Evolutionary conservation across 1,284 basidiomycete genomes (phyloP).

Genomic region (Inonotus hispidus): DNA sequence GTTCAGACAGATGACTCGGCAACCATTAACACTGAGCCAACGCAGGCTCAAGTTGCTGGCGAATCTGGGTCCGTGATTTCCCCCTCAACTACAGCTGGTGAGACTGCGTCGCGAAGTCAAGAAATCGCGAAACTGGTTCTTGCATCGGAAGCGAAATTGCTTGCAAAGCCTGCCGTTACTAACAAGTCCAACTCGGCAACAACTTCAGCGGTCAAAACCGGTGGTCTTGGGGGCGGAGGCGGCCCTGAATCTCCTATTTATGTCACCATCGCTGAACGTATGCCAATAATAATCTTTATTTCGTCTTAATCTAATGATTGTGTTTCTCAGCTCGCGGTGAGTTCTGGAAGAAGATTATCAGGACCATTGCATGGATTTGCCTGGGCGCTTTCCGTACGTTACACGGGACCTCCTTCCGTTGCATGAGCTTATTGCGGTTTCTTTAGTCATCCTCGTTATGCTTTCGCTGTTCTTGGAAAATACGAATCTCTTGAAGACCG

Average conservation of each 20-base stretch:
- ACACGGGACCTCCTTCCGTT: neutral
- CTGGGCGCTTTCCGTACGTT: conserved; percentile 27
- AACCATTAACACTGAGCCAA: conserved; percentile 11
- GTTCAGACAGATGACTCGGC: neutral
- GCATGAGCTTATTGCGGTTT: neutral
- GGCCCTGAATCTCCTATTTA: conserved; percentile 58
- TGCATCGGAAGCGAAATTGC: conserved; percentile 11
- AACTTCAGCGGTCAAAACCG: neutral
- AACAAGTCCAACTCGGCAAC: neutral
- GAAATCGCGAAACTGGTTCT: conserved; percentile 57
- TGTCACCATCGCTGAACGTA: conserved; percentile 76
- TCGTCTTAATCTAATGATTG: neutral
- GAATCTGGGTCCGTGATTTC: conserved; percentile 6
- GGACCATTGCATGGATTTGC: conserved; percentile 22
- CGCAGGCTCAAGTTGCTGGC: conserved; percentile 17
- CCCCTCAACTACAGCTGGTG: neutral
- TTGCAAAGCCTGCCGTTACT: neutral
- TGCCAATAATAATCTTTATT: neutral
- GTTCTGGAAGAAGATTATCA: conserved; percentile 15
- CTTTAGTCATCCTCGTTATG: conserved; percentile 70
- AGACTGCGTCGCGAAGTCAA: conserved; percentile 34
- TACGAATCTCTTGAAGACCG: conserved; percentile 85
- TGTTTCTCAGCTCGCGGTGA: conserved; percentile 8
- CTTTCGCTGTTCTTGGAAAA: conserved; percentile 88
- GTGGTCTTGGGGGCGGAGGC: conserved; percentile 32